Base-by-base conservation (phyloP, 2,329 filamentous ascomycete species). In the Drechslerella coelobrocha region DNA sequence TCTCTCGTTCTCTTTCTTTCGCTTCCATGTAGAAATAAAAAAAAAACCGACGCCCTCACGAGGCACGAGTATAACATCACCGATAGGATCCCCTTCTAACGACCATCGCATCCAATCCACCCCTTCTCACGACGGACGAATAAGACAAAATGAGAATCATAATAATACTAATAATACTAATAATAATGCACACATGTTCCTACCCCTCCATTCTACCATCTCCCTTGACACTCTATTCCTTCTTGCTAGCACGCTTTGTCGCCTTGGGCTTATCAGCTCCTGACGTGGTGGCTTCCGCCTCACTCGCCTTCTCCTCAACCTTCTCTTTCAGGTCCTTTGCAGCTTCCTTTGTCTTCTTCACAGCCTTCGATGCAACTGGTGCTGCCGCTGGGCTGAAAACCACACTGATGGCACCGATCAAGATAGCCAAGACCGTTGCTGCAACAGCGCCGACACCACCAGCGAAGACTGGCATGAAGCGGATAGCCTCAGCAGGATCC, bases 391-490 rank as follows among this genome's bases (percentile, higher is more conserved):
- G 85, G 48, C 89, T 84, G 45, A 90, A 82, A 62, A 85, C 86
- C 73, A 86, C 80, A 75, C 85, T 83, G 76, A 93, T 80, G 73
- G 89, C 81, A 75, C 86, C 84, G 73, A 89, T 81, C 73, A 95
- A 80, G 73, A 96, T 76, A 74, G 88, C 86, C 72, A 96, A 78
- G 75, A 94, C 78, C 52, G 89, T 87, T 62, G 91, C 81, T 48
- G 88, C 78, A 73, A 92, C 79, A 74, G 88, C 89, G 77, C 83
- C 89, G 77, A 96, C 82, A 77, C 87, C 90, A 78, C 87, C 92
- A 73, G 92, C 91, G 76, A 96, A 88, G 82, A 97, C 94, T 74
- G 94, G 94, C 74, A 97, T 90, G 76, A 91, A 90, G 82, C 91
- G 90, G 82, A 92, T 82, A 57, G 92, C 92, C 81, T 92, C 84